A percentile compares a stretch with the other conserved stretches of the same genome.
Evolutionary conservation across 441 rosid species (phyloP).

Genomic region (Aquilaria agallochum): DNA sequence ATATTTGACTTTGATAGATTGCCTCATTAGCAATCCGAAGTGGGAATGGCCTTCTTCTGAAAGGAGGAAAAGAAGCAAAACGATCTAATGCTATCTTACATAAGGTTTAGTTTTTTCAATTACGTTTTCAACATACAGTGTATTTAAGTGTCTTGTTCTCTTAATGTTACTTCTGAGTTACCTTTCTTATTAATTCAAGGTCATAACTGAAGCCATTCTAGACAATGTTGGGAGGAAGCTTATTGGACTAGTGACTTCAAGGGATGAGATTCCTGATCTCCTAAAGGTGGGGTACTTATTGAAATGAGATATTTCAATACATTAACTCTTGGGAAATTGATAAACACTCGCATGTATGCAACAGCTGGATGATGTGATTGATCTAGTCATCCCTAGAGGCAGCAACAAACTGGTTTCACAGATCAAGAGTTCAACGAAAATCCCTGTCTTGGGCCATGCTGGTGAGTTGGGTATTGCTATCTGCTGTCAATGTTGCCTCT

Average conservation of each 20-base stretch:
- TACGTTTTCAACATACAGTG: slow-evolving; percentile 4
- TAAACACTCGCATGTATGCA: slow-evolving; percentile 21
- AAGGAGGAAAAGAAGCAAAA: slow-evolving; percentile 97
- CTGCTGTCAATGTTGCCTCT: not conserved
- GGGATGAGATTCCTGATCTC: slow-evolving; percentile 97
- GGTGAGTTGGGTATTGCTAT: slow-evolving; percentile 43
- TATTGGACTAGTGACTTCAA: slow-evolving; percentile 90
- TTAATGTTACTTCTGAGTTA: slow-evolving; percentile 5
- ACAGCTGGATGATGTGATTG: slow-evolving; percentile 98
- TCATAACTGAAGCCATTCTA: slow-evolving; percentile 86
- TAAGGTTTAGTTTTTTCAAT: slow-evolving; percentile 48
- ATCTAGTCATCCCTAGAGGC: slow-evolving; percentile 99
- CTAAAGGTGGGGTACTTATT: slow-evolving; percentile 56
- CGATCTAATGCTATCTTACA: slow-evolving; percentile 91
- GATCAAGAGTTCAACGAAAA: slow-evolving; percentile 88
- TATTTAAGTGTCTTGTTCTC: not conserved
- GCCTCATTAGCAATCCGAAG: slow-evolving; percentile 94
- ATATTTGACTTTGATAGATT: slow-evolving; percentile 49
- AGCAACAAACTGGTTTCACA: slow-evolving; percentile 94
- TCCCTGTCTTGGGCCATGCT: slow-evolving; percentile 97
- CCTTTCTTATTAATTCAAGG: slow-evolving; percentile 32
- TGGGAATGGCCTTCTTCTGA: slow-evolving; percentile 92
- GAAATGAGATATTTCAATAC: slow-evolving; percentile 10
- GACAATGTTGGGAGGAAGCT: slow-evolving; percentile 68
- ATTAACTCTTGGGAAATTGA: slow-evolving; percentile 15